A percentile compares a stretch with the other conserved stretches of the same genome.
Evolutionary conservation across 1,284 basidiomycete genomes (phyloP).

Genomic region (Cryptococcus wingfieldii): DNA sequence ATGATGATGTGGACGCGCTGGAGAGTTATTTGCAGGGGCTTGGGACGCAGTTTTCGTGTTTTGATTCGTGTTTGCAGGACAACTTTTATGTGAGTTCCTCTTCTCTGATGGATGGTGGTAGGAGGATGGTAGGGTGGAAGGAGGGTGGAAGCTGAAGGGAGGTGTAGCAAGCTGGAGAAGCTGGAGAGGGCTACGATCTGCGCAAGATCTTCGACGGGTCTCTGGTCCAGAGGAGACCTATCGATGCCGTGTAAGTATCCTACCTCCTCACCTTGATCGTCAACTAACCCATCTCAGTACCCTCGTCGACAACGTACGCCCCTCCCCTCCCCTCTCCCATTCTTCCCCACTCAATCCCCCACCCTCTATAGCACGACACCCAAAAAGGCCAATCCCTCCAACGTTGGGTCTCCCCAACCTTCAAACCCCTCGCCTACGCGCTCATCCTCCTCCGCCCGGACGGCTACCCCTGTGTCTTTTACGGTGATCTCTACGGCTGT

Average conservation of each 20-base stretch:
- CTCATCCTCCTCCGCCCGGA: constrained; percentile 74
- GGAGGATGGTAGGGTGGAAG: not conserved
- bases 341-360: not conserved
- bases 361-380: constrained; percentile 49
- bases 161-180: constrained; percentile 51
- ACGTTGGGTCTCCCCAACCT: constrained; percentile 54
- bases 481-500: constrained; percentile 69
- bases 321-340: not conserved
- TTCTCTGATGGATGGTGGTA: not conserved
- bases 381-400: constrained; percentile 56
- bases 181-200: constrained; percentile 53
- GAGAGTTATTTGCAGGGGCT: constrained; percentile 46
- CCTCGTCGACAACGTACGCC: constrained; percentile 53
- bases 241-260: constrained; percentile 55
- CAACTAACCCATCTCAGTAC: constrained; percentile 36
- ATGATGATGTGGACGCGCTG: constrained; percentile 46
- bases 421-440: constrained; percentile 67
- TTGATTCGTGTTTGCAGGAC: constrained; percentile 56
- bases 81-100: constrained; percentile 52
- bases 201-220: constrained; percentile 57
- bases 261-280: not conserved
- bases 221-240: constrained; percentile 54
- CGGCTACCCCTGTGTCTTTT: constrained; percentile 91
- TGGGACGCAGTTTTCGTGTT: constrained; percentile 56
- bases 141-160: not conserved